Percentiles rank a stretch among this genome's conserved stretches.
Conservation (phyloP, 2,329 filamentous ascomycete genomes). For the Zopfia rhizophila region DNA sequence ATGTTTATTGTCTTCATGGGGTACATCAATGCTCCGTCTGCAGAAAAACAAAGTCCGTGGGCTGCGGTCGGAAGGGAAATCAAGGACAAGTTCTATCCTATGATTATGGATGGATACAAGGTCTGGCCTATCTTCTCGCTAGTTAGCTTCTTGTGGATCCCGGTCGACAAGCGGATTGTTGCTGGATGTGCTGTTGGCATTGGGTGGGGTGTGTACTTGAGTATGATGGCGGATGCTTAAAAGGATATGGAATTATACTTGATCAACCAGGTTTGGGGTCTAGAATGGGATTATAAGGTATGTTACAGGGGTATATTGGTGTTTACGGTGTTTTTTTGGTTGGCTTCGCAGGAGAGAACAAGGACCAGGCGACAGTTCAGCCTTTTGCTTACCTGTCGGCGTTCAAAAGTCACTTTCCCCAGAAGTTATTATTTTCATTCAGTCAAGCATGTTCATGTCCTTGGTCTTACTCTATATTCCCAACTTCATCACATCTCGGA, state of each 20-base stretch:
- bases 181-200: conserved; percentile 78
- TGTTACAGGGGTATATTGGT: too few relatives aligned
- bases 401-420: too few relatives aligned
- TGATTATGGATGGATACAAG: conserved; percentile 71
- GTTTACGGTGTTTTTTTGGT: too few relatives aligned
- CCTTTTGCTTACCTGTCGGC: too few relatives aligned
- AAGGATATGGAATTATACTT: neutral
- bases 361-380: too few relatives aligned
- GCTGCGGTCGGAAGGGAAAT: conserved; percentile 41
- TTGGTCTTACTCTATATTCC: too few relatives aligned
- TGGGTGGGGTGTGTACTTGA: conserved; percentile 80
- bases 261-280: neutral
- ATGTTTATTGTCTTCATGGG: conserved; percentile 70
- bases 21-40: conserved; percentile 51
- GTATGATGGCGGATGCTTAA: conserved; percentile 61
- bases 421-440: too few relatives aligned
- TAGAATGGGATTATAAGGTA: too few relatives aligned
- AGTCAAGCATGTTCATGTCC: too few relatives aligned
- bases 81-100: conserved; percentile 66
- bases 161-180: conserved; percentile 75
- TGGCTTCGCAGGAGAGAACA: too few relatives aligned
- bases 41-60: conserved; percentile 42
- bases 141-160: conserved; percentile 76
- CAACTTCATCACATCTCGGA: too few relatives aligned
- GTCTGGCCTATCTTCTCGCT: conserved; percentile 78